Conservation (phyloP, 805 yeast species). For the Scheffersomyces coipomensis region DNA sequence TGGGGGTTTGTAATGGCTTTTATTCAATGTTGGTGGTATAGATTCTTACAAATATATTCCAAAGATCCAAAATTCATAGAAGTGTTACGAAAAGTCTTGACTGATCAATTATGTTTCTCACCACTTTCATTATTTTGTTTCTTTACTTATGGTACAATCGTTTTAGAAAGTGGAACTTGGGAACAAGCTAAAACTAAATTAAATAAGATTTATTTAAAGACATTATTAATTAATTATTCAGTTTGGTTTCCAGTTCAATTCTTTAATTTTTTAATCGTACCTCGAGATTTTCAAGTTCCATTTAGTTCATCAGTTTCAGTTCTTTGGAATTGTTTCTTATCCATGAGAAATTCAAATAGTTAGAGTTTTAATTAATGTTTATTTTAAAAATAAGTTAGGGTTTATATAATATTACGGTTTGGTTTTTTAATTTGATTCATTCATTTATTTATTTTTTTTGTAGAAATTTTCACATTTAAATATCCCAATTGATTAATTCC, state of each 20-base stretch:
- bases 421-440: not conserved
- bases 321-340: slow-evolving; percentile 90
- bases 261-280: slow-evolving; percentile 68
- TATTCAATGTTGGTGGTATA: slow-evolving; percentile 87
- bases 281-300: slow-evolving; percentile 79
- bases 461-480: too few species aligned
- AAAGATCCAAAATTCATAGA: slow-evolving; percentile 83
- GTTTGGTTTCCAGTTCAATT: slow-evolving; percentile 87
- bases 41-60: slow-evolving; percentile 75
- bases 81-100: slow-evolving; percentile 79
- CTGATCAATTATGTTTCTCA: slow-evolving; percentile 88
- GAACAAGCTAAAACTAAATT: slow-evolving; percentile 65
- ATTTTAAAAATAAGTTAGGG: not conserved
- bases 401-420: not conserved
- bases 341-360: slow-evolving; percentile 58
- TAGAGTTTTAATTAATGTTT: slow-evolving; percentile 2
- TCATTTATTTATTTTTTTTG: too few species aligned
- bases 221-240: slow-evolving; percentile 64
- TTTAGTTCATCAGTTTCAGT: slow-evolving; percentile 85
- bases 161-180: slow-evolving; percentile 72
- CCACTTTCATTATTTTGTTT: slow-evolving; percentile 81
- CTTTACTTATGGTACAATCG: slow-evolving; percentile 79
- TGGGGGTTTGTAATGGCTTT: slow-evolving; percentile 89
- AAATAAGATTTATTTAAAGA: slow-evolving; percentile 61
- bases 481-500: not conserved